These are phyloP conservation scores for Diaporthe sp. DNA, from an alignment of 2,329 filamentous ascomycete genomes.

Conservation along the genomic window DNA sequence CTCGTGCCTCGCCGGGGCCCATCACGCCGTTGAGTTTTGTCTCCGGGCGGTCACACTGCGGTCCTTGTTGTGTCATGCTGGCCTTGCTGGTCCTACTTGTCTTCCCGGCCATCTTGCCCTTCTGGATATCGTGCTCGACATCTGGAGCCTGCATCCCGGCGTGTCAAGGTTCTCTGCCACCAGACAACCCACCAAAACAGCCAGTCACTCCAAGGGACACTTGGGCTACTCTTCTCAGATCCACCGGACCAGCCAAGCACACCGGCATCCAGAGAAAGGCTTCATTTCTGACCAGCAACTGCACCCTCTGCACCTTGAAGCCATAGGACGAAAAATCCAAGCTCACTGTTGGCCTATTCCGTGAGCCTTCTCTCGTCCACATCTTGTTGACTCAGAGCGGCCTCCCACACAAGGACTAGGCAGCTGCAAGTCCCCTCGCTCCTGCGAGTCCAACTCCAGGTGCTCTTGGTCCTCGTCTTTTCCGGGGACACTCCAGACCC, in stretches of 20 bases:
- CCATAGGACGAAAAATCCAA: background rate
- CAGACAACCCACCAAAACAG: background rate
- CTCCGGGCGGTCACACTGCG: slow-evolving; percentile 24
- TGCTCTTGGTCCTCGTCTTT: slow-evolving; percentile 14
- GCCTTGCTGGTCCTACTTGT: background rate
- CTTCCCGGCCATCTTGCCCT: background rate
- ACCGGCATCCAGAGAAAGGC: slow-evolving; percentile 2
- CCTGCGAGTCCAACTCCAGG: slow-evolving; percentile 1
- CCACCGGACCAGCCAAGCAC: slow-evolving; percentile 19
- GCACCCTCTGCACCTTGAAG: background rate
- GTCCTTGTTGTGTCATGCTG: slow-evolving; percentile 13
- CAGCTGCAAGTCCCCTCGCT: slow-evolving; percentile 13
- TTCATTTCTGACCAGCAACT: background rate
- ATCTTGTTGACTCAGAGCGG: slow-evolving; percentile 26
- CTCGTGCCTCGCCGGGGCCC: slow-evolving; percentile 29
- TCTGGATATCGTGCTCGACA: slow-evolving; percentile 24
- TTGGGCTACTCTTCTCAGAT: slow-evolving; percentile 6
- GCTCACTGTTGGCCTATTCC: background rate
- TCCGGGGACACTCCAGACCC: background rate
- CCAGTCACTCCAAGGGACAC: background rate
- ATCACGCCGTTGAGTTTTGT: slow-evolving; percentile 35
- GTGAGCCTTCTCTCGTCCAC: background rate
- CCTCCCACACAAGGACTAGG: slow-evolving; percentile 25
- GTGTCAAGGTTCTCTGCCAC: background rate
- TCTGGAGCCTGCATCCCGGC: background rate